A percentile compares a stretch with the other conserved stretches of the same genome.
These are phyloP conservation scores for Lagenaria siceraria DNA, from an alignment of 306 rosid genomes.

Conservation along the genomic window DNA sequence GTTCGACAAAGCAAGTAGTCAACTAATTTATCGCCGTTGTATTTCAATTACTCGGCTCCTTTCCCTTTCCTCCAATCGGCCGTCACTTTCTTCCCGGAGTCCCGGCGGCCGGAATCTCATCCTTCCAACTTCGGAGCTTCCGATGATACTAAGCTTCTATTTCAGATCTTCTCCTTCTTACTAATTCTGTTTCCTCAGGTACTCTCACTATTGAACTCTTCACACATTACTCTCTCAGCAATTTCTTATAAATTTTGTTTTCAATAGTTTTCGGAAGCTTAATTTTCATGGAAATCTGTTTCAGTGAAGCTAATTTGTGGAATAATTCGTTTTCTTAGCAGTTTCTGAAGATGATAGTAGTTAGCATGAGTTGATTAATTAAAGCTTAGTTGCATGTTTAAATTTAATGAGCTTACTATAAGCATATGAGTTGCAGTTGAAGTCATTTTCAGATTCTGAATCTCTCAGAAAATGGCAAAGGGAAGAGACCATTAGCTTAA, in stretches of 20 bases:
- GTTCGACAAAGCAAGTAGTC: neutral
- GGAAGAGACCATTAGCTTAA: neutral
- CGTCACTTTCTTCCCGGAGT: constrained; percentile 17
- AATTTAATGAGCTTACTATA: neutral
- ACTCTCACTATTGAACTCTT: neutral
- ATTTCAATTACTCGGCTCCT: constrained; percentile 37
- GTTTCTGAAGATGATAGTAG: neutral
- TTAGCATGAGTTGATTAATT: neutral
- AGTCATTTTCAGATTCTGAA: neutral
- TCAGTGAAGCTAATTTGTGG: neutral
- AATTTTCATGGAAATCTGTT: neutral
- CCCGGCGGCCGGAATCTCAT: constrained; percentile 9
- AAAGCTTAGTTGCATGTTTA: neutral
- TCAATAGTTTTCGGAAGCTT: neutral
- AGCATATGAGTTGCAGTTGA: neutral
- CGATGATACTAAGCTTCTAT: neutral
- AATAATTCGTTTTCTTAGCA: neutral
- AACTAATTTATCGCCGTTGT: constrained; percentile 27
- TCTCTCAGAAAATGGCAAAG: neutral
- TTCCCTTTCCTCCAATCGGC: constrained; percentile 24
- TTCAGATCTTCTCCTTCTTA: neutral
- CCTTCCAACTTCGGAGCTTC: neutral
- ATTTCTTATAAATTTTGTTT: neutral
- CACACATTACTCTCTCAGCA: neutral
- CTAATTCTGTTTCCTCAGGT: neutral